Evolutionary conservation across 129 eudicot species (phyloP), one percentile per base, ranked within the genome.

Genomic region (Silybum marianum): DNA sequence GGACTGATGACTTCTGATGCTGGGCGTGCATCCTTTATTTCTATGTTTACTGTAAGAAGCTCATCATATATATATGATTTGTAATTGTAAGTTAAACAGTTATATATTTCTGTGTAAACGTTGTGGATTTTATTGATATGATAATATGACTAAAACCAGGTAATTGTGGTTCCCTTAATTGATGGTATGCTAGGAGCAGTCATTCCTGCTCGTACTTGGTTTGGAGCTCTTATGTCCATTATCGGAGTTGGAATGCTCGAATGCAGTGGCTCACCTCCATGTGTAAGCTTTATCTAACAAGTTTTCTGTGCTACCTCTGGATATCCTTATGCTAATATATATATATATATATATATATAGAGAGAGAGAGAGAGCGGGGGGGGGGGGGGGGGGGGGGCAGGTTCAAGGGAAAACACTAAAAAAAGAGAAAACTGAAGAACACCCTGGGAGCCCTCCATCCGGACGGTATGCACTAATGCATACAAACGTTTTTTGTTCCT

Each of bases 221-320:
- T 94, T 87, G 98, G 97, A 63, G 98, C 95, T 76, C 84, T 91
- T 58, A 87, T 91, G 92, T 94, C 97, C 19, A 69, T 94, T 72
- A 30, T 83, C 60, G 98, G 98, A 14, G 97, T 94, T 63, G 97
- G 83, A 71, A 84, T 94, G 93, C 88, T 94, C 67, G 98, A 91
- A 88, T 91, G 97, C 82, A 94, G 98, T 79, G 98, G 98, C 34
- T 88, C 98, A 51, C 97, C 98, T 77, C 98, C 97, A 28, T 82
- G 85, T 82, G 85, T 82, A 76, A 82, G 85, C 81, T 9, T 75
- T 76, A 65, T 74, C 68, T 26, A 81, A 25, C 7, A 32, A 23
- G n/a, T 19, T 38, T 12, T 79, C 51, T 23, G 9, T 28, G 24
- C 8, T 58, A 58, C 23, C 23, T 58, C 9, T 54, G 65, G 66